Percentiles rank a stretch among this genome's conserved stretches.
Evolutionary conservation across 768 basidiomycete species (phyloP).

Genomic region (Tulasnella sp.): DNA sequence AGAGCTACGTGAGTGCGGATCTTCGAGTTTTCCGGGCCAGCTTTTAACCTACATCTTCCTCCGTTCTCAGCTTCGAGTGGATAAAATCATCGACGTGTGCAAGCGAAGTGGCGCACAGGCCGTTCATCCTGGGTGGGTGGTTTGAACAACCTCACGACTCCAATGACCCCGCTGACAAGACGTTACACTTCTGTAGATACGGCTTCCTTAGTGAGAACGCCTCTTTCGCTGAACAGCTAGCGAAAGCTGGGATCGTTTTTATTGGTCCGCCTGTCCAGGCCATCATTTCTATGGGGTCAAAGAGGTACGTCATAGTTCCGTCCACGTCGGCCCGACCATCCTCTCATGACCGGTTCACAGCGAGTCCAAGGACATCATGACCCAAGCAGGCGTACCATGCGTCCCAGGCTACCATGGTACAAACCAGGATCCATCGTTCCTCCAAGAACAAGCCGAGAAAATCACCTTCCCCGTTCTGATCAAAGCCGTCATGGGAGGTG

Average conservation of each 20-base stretch:
- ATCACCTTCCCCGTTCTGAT: constrained; percentile 90
- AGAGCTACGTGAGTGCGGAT: constrained; percentile 71
- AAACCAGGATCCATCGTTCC: constrained; percentile 65
- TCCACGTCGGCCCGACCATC: neutral
- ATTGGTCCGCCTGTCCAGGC: constrained; percentile 85
- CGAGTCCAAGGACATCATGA: constrained; percentile 95
- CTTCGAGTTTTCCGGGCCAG: neutral
- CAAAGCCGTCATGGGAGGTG: constrained; percentile 94
- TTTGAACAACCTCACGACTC: neutral
- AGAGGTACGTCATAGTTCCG: constrained; percentile 50
- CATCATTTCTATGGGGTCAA: constrained; percentile 91
- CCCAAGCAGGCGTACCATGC: constrained; percentile 80
- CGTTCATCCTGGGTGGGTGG: constrained; percentile 75
- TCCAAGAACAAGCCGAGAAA: constrained; percentile 57
- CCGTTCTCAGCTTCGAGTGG: constrained; percentile 58
- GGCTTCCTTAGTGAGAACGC: constrained; percentile 93
- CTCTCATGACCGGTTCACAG: constrained; percentile 34
- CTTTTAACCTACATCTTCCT: neutral
- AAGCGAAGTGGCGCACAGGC: constrained; percentile 82
- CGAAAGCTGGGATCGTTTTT: constrained; percentile 75
- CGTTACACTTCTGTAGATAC: constrained; percentile 41
- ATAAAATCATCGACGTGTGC: constrained; percentile 83
- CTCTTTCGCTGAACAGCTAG: constrained; percentile 62
- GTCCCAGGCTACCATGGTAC: constrained; percentile 90
- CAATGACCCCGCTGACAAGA: neutral